These are phyloP conservation scores for Pseudocercospora pini-densiflorae DNA, from an alignment of 2,329 filamentous ascomycete genomes.

Conservation along the genomic window DNA sequence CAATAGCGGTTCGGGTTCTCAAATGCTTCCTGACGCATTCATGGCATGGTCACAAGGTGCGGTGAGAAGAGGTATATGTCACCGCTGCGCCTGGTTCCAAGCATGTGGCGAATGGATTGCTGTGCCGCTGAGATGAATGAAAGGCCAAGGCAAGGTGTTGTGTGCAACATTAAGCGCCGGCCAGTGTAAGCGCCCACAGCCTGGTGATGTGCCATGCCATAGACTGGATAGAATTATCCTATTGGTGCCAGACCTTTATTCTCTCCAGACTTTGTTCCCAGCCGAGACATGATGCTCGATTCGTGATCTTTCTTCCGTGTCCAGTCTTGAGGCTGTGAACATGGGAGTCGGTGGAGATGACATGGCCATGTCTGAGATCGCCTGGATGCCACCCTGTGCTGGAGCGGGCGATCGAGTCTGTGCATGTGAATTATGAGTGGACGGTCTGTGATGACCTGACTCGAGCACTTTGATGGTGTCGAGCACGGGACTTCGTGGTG, in stretches of 20 bases:
- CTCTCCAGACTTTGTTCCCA: slow-evolving; percentile 6
- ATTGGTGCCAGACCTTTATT: slow-evolving; percentile 10
- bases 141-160: slow-evolving; percentile 20
- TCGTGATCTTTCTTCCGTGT: slow-evolving; percentile 11
- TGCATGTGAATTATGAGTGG: background rate
- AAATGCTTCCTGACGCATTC: slow-evolving; percentile 1
- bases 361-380: background rate
- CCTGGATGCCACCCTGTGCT: background rate
- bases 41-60: slow-evolving; percentile 14
- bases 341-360: background rate
- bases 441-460: background rate
- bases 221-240: background rate
- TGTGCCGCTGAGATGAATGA: slow-evolving; percentile 29
- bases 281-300: slow-evolving; percentile 14
- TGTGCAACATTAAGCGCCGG: slow-evolving; percentile 31
- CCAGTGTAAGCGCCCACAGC: slow-evolving; percentile 27
- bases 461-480: background rate
- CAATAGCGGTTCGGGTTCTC: slow-evolving; percentile 26
- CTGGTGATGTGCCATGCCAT: slow-evolving; percentile 10
- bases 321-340: background rate
- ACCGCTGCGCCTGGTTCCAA: background rate
- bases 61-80: slow-evolving; percentile 11
- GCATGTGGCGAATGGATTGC: slow-evolving; percentile 33
- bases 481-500: slow-evolving; percentile 5
- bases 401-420: background rate